Percentiles rank a stretch among this genome's conserved stretches.
phyloP scores from a whole-genome alignment of 2,329 filamentous ascomycete genomes.

The Botryotinia globosa region DNA sequence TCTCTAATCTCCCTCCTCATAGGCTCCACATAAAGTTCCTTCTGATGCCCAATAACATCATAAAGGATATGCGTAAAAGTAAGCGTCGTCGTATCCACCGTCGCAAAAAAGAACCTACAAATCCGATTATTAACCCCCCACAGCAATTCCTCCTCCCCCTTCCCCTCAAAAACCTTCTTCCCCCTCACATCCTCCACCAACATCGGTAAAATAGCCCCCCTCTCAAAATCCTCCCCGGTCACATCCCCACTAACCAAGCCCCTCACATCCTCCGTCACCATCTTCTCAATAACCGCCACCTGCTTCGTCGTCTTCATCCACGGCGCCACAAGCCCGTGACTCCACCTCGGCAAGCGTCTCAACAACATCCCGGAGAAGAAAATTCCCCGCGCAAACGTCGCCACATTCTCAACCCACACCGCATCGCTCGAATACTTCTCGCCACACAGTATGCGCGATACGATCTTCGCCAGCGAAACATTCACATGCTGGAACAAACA shows the following conservation, averaged over 20 bases:
- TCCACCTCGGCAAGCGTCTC: background rate
- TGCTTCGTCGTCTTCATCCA: slow-evolving; percentile 1
- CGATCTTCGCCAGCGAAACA: background rate
- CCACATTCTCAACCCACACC: background rate
- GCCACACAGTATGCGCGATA: background rate
- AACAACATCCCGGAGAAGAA: slow-evolving; percentile 10
- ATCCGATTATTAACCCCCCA: background rate
- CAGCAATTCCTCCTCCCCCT: background rate
- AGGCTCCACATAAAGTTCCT: background rate
- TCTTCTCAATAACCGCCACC: background rate
- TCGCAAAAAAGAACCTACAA: slow-evolving; percentile 14
- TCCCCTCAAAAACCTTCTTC: background rate
- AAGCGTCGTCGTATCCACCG: slow-evolving; percentile 13
- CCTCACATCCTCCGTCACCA: background rate
- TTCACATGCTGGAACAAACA: slow-evolving; percentile 4
- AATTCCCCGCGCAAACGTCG: slow-evolving; percentile 6
- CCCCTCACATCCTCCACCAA: slow-evolving; percentile 8
- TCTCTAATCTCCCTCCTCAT: slow-evolving; percentile 13
- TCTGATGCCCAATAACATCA: slow-evolving; percentile 10
- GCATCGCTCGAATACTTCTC: slow-evolving; percentile 4
- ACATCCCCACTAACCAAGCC: background rate
- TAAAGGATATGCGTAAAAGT: slow-evolving; percentile 14
- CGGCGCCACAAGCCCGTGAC: background rate
- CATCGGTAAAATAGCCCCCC: background rate
- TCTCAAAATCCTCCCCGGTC: background rate